A percentile compares a stretch with the other conserved stretches of the same genome.
Evolutionary conservation across 352 stramenopile species (phyloP).

Genomic region (Globisporangium recalcitrans): DNA sequence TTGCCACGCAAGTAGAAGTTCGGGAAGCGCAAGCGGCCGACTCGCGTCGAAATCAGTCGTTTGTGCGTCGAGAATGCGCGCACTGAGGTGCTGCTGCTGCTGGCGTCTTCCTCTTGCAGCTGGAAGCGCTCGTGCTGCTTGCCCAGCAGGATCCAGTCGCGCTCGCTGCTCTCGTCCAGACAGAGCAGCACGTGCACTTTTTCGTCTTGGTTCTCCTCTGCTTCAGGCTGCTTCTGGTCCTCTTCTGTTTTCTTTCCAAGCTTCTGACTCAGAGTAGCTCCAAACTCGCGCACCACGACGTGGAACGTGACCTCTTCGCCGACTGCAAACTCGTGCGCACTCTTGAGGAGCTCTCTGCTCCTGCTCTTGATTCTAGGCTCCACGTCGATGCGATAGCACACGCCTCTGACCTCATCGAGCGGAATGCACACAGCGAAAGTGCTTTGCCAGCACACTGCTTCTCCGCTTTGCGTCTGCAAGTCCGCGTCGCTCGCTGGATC

Average conservation of each 20-base stretch:
- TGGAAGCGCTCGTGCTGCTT: conserved; percentile 51
- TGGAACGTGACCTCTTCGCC: conserved; percentile 48
- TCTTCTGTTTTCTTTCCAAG: not conserved
- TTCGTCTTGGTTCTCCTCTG: not conserved
- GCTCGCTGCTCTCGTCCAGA: conserved; percentile 40
- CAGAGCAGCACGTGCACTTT: conserved; percentile 29
- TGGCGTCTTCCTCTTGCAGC: conserved; percentile 10
- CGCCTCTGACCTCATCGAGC: conserved; percentile 23
- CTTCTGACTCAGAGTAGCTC: not conserved
- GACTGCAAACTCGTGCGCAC: conserved; percentile 13
- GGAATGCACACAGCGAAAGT: conserved; percentile 26
- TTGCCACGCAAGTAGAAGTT: conserved; percentile 41
- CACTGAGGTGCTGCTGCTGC: not conserved
- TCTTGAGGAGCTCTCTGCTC: not conserved
- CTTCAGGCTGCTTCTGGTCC: conserved; percentile 6
- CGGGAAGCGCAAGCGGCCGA: conserved; percentile 46
- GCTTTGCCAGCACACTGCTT: conserved; percentile 2
- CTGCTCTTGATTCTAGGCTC: conserved; percentile 18
- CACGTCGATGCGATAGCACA: conserved; percentile 40
- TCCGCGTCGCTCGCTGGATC: not conserved
- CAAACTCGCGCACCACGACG: conserved; percentile 28
- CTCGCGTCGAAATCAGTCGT: conserved; percentile 37
- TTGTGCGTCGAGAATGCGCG: conserved; percentile 37
- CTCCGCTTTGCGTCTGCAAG: not conserved
- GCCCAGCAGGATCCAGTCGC: conserved; percentile 66